Base-by-base conservation (phyloP, 2,329 filamentous ascomycete species). In the Sclerotinia subarctica region DNA sequence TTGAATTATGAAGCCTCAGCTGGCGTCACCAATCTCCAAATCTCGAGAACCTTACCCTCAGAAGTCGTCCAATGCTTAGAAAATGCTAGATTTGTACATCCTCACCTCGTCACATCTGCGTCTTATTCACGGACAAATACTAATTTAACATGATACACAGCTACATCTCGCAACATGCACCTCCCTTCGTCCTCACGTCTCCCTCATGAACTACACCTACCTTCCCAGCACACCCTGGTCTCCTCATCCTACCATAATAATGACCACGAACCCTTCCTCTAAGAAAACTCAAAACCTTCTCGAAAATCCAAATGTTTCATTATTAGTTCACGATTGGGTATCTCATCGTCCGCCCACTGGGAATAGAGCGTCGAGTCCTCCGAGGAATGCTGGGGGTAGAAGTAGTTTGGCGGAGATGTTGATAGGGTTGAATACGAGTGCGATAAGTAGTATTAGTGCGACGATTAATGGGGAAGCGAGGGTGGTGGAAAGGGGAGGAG, bases 181-280 rank as follows among this genome's bases (percentile, higher is more conserved):
- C 74, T 85, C 90, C 73, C 90, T 95, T 76, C 84, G 88, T 71
- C 95, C 95, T 13, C 93, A 98, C 78, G 92, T 98, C 73, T 96
- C 93, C 49, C 88, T 99, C 72, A 99, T 99, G 95, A 97, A 96
- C 83, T 98, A 98, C 83, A 98, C 95, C 77, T 98, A 97, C 81
- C 90, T 99, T 29, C 90, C 93, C 51, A 88, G 85, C 7, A 92
- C 91, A 21, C 89, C 88, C 51, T 90, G 88, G 79, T 85, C 86
- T 51, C 77, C 84, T 64, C 80, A 82, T n/a, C 90, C 93, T n/a
- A 90, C 93, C 72, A 96, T 98, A 77, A 90, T 98, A 83, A 94
- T 94, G 91, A 98, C 95, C 67, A 96, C 91, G 57, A 93, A 93
- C 74, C 88, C 89, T 0, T 86, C 88, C 68, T 92, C 90, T 47